Percentiles rank a stretch among this genome's conserved stretches.
Conservation (phyloP, 2,329 filamentous ascomycete genomes). For the Xylaria polymorpha region DNA sequence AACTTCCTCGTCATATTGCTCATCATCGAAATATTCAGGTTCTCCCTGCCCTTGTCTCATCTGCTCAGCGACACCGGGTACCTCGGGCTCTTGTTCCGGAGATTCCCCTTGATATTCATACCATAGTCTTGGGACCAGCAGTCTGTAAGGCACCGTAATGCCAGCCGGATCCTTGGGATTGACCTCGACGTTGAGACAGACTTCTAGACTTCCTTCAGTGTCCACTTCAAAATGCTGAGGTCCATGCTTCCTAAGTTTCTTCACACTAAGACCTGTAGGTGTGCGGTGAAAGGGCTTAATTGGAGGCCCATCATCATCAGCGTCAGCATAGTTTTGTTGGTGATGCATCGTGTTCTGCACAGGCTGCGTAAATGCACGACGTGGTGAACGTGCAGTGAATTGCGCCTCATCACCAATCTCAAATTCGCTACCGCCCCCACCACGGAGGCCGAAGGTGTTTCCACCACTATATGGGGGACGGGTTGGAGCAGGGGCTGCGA, state of each 20-base stretch:
- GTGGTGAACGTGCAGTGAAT: constrained; percentile 60
- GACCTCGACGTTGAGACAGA: constrained; percentile 90
- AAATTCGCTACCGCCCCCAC: constrained; percentile 57
- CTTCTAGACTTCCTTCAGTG: constrained; percentile 84
- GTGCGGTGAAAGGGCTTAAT: constrained; percentile 69
- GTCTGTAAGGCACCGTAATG: constrained; percentile 85
- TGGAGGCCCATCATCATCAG: constrained; percentile 4
- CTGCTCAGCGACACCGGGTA: not conserved
- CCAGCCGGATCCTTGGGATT: constrained; percentile 86
- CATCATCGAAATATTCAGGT: constrained; percentile 5
- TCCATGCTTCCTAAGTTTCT: constrained; percentile 65
- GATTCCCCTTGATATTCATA: constrained; percentile 64
- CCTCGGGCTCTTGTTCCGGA: constrained; percentile 1
- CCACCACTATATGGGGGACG: constrained; percentile 43
- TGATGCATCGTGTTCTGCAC: constrained; percentile 16
- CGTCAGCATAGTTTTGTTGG: constrained; percentile 36
- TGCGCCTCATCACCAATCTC: constrained; percentile 67
- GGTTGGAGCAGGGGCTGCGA: constrained; percentile 26
- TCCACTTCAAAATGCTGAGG: constrained; percentile 71
- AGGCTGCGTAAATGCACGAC: constrained; percentile 46
- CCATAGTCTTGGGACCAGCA: constrained; percentile 83
- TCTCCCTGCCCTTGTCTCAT: constrained; percentile 13
- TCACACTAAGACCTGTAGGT: constrained; percentile 74
- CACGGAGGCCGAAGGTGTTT: constrained; percentile 42
- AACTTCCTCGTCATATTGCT: constrained; percentile 1